Percentiles rank a stretch among this genome's conserved stretches.
phyloP scores from a whole-genome alignment of 148 eudicot genomes.

The Polygonum maritimum region DNA sequence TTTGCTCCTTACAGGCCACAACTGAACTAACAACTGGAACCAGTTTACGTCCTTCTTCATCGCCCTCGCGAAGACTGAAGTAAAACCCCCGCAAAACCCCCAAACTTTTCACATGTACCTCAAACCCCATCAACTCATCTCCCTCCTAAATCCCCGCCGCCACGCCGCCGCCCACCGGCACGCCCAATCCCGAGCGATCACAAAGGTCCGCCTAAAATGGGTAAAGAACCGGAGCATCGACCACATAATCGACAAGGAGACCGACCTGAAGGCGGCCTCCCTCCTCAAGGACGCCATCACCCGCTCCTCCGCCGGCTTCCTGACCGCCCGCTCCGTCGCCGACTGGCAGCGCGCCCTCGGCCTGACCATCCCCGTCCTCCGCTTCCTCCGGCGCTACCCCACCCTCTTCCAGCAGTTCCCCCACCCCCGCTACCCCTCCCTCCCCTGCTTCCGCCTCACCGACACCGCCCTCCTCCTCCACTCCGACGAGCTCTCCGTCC shows the following conservation, averaged over 20 bases:
- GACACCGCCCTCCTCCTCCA: constrained; percentile 47
- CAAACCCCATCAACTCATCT: constrained; percentile 13
- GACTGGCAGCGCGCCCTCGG: constrained; percentile 73
- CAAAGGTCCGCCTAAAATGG: constrained; percentile 86
- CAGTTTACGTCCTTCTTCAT: not conserved
- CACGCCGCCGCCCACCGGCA: constrained; percentile 10
- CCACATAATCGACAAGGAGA: constrained; percentile 70
- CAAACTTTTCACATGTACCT: constrained; percentile 20
- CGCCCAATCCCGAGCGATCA: constrained; percentile 38
- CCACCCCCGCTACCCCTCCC: constrained; percentile 64
- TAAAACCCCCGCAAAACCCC: not conserved
- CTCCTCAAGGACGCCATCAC: constrained; percentile 72
- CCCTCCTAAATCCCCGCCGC: constrained; percentile 18
- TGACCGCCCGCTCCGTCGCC: constrained; percentile 50
- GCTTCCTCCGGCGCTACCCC: constrained; percentile 82
- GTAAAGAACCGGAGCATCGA: constrained; percentile 75
- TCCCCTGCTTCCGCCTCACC: constrained; percentile 69
- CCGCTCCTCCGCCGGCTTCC: constrained; percentile 48
- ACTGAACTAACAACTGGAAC: not conserved
- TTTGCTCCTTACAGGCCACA: too few relatives aligned
- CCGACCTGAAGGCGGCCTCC: constrained; percentile 79
- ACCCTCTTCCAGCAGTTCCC: constrained; percentile 72
- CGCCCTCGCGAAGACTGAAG: not conserved
- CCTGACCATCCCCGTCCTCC: constrained; percentile 71
- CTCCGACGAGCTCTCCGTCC: constrained; percentile 35